Percentiles rank a stretch among this genome's conserved stretches.
phyloP scores from a whole-genome alignment of 805 yeast genomes.

The Blastobotrys parvus region DNA sequence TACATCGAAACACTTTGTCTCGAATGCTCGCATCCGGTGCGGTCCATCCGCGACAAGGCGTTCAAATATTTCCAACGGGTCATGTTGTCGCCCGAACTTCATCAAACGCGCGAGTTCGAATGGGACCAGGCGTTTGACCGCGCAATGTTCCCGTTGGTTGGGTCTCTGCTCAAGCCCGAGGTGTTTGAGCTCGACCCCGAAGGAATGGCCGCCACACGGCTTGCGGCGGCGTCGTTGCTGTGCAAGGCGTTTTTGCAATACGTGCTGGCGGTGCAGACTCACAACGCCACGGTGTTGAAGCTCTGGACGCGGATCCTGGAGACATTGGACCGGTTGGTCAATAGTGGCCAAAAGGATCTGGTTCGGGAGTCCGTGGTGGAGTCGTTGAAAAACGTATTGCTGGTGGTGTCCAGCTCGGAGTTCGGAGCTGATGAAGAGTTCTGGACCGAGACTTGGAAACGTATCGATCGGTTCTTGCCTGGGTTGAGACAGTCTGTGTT shows the following conservation, averaged over 20 bases:
- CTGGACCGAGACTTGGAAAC: constrained; percentile 32
- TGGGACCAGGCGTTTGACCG: constrained; percentile 49
- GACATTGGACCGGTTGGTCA: constrained; percentile 32
- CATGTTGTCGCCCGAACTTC: constrained; percentile 34
- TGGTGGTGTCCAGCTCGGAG: constrained; percentile 30
- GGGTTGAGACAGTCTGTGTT: constrained; percentile 21
- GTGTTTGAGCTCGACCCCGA: constrained; percentile 48
- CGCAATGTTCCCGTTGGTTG: constrained; percentile 66
- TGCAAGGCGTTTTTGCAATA: constrained; percentile 57
- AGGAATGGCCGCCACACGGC: constrained; percentile 59
- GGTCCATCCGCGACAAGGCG: constrained; percentile 64
- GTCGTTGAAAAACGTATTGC: constrained; percentile 33
- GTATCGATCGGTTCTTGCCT: constrained; percentile 32
- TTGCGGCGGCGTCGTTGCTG: constrained; percentile 56
- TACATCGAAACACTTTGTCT: constrained; percentile 76
- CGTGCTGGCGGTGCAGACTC: constrained; percentile 26
- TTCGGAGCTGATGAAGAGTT: constrained; percentile 26
- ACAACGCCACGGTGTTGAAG: constrained; percentile 11
- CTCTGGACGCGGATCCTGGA: constrained; percentile 31
- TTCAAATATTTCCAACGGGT: constrained; percentile 49
- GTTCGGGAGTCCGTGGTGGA: constrained; percentile 33
- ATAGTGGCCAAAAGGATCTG: constrained; percentile 31
- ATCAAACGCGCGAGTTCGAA: constrained; percentile 11
- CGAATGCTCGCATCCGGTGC: constrained; percentile 83
- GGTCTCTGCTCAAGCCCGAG: constrained; percentile 59